These are phyloP conservation scores for Rhizopus delemar DNA, from an alignment of 371 early-diverging fungal genomes.

Conservation along the genomic window DNA sequence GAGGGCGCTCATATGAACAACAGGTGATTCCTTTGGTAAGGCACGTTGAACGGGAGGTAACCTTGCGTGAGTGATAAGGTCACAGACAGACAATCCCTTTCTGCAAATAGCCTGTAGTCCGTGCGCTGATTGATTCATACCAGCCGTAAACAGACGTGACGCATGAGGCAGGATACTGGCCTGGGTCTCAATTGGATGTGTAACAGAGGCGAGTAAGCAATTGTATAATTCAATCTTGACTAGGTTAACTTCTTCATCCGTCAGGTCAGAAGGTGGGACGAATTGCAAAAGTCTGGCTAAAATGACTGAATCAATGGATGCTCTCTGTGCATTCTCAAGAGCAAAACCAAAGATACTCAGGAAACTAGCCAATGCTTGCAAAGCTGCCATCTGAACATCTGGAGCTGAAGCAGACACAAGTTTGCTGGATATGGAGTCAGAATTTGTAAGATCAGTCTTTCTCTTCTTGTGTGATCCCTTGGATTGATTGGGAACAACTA, in stretches of 20 bases:
- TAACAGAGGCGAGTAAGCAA: slow-evolving; percentile 41
- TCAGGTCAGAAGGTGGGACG: slow-evolving; percentile 18
- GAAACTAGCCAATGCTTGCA: slow-evolving; percentile 23
- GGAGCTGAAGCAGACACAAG: slow-evolving; percentile 18
- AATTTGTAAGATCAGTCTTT: slow-evolving; percentile 42
- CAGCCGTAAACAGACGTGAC: slow-evolving; percentile 41
- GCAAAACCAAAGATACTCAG: slow-evolving; percentile 34
- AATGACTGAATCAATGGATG: slow-evolving; percentile 32
- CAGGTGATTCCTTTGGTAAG: slow-evolving; percentile 24
- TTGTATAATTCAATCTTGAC: slow-evolving; percentile 41
- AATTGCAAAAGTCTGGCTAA: slow-evolving; percentile 34
- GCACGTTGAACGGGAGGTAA: slow-evolving; percentile 63
- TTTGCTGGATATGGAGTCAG: slow-evolving; percentile 31
- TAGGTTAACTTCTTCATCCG: slow-evolving; percentile 18
- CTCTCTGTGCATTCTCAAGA: slow-evolving; percentile 29
- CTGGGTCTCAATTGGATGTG: slow-evolving; percentile 42
- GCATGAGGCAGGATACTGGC: slow-evolving; percentile 48
- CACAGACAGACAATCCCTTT: slow-evolving; percentile 56
- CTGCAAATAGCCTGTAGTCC: slow-evolving; percentile 47
- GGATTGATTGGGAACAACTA: slow-evolving; percentile 5
- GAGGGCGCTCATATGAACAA: slow-evolving; percentile 23
- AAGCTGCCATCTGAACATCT: slow-evolving; percentile 38
- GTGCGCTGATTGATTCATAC: slow-evolving; percentile 40
- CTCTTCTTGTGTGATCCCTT: slow-evolving; percentile 43
- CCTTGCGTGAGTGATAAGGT: slow-evolving; percentile 58